phyloP scores from a whole-genome alignment of 2,329 filamentous ascomycete species.

The Cryphonectria nitschkei region DNA sequence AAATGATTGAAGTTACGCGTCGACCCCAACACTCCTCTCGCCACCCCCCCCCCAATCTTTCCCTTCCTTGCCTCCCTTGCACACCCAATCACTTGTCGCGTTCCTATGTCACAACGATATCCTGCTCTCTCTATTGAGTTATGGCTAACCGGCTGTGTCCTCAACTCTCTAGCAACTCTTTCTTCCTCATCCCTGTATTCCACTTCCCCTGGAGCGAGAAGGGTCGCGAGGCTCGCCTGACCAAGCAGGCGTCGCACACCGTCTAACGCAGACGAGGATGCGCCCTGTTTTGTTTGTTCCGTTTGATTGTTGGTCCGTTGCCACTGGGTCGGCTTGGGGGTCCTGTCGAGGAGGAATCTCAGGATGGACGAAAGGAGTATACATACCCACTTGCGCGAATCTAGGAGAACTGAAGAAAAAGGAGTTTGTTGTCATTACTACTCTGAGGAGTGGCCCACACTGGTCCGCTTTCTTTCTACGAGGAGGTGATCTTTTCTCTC shows the following conservation, averaged over 20 bases:
- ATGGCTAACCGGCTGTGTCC: constrained; percentile 14
- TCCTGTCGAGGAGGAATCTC: not conserved
- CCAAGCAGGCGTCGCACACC: constrained; percentile 51
- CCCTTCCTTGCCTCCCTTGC: not conserved
- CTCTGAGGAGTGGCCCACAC: too few relatives aligned
- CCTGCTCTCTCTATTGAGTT: not conserved
- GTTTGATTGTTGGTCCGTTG: not conserved
- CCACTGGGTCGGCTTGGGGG: not conserved
- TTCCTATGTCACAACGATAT: not conserved
- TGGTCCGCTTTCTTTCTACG: not conserved
- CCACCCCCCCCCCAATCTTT: not conserved
- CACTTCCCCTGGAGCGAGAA: constrained; percentile 95
- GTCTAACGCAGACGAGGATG: constrained; percentile 31
- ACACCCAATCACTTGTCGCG: not conserved
- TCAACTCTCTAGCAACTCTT: constrained; percentile 66
- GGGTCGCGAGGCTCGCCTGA: constrained; percentile 61
- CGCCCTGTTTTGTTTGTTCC: not conserved
- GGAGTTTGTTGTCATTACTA: not conserved
- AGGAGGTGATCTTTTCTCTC: not conserved
- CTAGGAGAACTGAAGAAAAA: not conserved
- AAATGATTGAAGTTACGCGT: constrained; percentile 1
- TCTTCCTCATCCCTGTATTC: constrained; percentile 89
- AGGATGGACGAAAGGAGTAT: not conserved
- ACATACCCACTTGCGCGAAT: not conserved
- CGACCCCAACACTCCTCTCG: not conserved